A percentile compares a stretch with the other conserved stretches of the same genome.
These are phyloP conservation scores for Beauveria medogensis DNA, from an alignment of 2,329 filamentous ascomycete species.

Conservation along the genomic window DNA sequence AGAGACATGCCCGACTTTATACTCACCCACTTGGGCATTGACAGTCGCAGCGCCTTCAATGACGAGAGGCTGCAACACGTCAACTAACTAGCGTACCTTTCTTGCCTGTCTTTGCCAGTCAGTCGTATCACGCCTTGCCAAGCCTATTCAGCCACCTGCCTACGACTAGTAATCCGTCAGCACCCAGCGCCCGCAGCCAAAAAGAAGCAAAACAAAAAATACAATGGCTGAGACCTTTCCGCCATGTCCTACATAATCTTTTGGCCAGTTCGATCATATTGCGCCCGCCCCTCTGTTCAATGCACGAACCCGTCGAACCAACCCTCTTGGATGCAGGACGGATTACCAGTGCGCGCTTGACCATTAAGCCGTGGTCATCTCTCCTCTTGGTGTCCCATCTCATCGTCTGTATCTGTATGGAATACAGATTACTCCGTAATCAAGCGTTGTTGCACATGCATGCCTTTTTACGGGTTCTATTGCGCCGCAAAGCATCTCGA, in stretches of 20 bases:
- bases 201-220: conserved; percentile 6
- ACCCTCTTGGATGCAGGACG: background rate
- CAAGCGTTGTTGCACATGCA: background rate
- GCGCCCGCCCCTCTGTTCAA: background rate
- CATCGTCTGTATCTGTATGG: background rate
- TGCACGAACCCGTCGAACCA: background rate
- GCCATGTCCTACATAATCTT: background rate
- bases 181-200: background rate
- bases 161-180: background rate
- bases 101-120: background rate
- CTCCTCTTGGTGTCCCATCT: background rate
- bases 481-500: background rate
- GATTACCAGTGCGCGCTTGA: background rate
- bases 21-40: background rate
- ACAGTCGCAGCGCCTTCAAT: background rate
- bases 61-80: conserved; percentile 1
- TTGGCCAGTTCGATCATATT: background rate
- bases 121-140: background rate
- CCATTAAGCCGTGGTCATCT: too few relatives aligned
- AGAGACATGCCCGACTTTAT: conserved; percentile 6
- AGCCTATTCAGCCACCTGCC: conserved; percentile 1
- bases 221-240: conserved; percentile 6
- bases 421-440: too few relatives aligned
- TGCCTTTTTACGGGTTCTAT: background rate
- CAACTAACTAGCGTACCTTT: conserved; percentile 1